Evolutionary conservation across 225 moss, liverwort and hornwort genomes (phyloP), one percentile per base, ranked within the genome.

Genomic region (Ulota crispa): DNA sequence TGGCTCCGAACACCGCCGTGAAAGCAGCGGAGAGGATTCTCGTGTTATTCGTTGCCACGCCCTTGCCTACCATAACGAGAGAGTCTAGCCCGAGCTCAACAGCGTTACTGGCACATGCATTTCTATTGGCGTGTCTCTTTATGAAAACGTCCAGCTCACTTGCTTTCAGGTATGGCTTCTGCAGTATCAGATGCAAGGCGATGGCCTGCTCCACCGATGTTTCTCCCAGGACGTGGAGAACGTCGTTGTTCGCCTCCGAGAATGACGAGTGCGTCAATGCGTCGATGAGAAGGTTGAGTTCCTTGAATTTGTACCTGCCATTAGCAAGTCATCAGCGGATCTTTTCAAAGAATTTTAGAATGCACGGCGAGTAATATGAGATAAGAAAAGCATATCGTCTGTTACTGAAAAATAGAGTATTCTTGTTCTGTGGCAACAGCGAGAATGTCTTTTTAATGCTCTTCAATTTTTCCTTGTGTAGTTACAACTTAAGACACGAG

Each of bases 211-310:
- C 76, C 9, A 90, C 84, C 12, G 64, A 64, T 70, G 82, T 86
- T 28, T 23, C 30, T 85, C 90, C 90, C 78, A 90, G 76, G 76
- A 88, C 23, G 76, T 83, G 67, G 11, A 90, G 88, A 19, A 74
- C 77, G 16, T 82, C 88, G 64, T 88, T 84, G 79, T 84, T 88
- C 20, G 81, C 81, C 69, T 65, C 84, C 5, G 82, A 84, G 80
- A 68, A 90, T 2, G 90, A 90, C 28, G 90, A 59, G 86, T 90
- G 90, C 43, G 90, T 90, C 80, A 90, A 65, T 60, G 88, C 88
- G 18, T 88, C 84, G 1, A 77, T 30, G 75, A 90, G 88, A 54
- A 90, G 88, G 53, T 61, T 57, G 60, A 34, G 30, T 9, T 61
- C 60, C 18, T 88, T 90, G 80, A 90, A 90, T 9, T 78, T 43